Conservation (phyloP, 139 green algal species). For the Eudorina sp. region DNA sequence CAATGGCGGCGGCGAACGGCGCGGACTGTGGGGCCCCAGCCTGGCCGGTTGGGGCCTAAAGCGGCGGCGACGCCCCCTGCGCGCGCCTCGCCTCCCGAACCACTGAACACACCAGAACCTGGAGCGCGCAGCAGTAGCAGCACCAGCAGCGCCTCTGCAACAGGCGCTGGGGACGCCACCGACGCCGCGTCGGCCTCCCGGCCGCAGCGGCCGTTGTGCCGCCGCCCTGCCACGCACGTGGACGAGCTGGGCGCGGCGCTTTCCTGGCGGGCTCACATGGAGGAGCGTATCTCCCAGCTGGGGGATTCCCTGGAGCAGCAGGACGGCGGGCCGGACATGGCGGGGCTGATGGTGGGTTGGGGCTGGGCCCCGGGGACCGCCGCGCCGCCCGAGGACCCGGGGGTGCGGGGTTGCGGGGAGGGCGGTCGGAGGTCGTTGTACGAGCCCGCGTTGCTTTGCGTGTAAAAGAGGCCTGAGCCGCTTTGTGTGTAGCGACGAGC, state of each 20-base stretch:
- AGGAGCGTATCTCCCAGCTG: conserved; percentile 15
- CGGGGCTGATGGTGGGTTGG: conserved; percentile 54
- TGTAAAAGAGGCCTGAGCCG: no score
- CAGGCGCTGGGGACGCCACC: background rate
- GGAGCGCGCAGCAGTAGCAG: background rate
- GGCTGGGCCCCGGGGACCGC: no score
- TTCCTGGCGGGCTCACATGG: conserved; percentile 29
- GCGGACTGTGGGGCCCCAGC: no score
- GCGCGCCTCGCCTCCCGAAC: background rate
- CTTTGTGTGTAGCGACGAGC: no score
- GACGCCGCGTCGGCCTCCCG: background rate
- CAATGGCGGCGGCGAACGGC: no score
- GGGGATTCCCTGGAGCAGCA: conserved; percentile 45
- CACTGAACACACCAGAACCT: background rate
- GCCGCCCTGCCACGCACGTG: conserved; percentile 21
- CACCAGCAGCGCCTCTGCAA: background rate
- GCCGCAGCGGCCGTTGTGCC: conserved; percentile 56
- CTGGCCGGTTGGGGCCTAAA: background rate
- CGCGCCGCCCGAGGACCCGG: no score
- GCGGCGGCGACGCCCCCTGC: background rate
- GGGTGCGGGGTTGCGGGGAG: no score
- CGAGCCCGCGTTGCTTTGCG: no score
- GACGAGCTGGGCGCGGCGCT: conserved; percentile 30
- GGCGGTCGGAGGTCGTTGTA: no score
- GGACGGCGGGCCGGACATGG: conserved; percentile 51